phyloP scores from a whole-genome alignment of 805 yeast species.

The Helenozyma rhizophorensis region DNA sequence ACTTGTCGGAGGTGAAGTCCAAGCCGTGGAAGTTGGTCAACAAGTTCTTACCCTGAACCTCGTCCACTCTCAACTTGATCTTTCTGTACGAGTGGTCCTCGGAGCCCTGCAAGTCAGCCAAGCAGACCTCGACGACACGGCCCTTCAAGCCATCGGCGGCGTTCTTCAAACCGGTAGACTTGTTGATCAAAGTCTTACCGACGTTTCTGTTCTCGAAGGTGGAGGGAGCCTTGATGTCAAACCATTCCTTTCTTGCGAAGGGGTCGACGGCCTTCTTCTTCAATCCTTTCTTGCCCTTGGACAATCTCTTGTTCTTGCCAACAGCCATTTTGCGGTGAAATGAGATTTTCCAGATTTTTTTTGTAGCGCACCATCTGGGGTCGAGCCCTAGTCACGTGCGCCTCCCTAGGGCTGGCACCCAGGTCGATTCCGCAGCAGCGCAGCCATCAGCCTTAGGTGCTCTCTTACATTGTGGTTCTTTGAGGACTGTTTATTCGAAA shows the following conservation, averaged over 20 bases:
- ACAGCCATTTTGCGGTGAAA: constrained; percentile 68
- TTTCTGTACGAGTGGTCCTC: constrained; percentile 99
- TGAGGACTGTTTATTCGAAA: constrained; percentile 43
- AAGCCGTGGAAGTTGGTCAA: constrained; percentile 99
- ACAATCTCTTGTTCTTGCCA: constrained; percentile 87
- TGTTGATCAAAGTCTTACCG: constrained; percentile 98
- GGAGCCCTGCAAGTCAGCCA: constrained; percentile 97
- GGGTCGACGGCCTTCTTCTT: constrained; percentile 99
- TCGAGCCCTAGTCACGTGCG: constrained; percentile 12
- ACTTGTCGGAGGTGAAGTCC: constrained; percentile 96
- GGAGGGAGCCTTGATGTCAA: constrained; percentile 97
- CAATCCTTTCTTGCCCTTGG: constrained; percentile 91
- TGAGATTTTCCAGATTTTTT: no score
- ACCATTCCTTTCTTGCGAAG: constrained; percentile 99
- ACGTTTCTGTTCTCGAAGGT: constrained; percentile 98
- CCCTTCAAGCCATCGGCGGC: constrained; percentile 98
- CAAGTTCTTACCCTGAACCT: constrained; percentile 97
- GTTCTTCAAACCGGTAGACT: constrained; percentile 95
- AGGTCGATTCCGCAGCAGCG: no score
- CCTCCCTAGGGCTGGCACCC: constrained; percentile 5
- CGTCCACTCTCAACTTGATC: constrained; percentile 96
- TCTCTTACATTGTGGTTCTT: constrained; percentile 1
- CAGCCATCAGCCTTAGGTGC: constrained; percentile 1
- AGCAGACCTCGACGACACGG: constrained; percentile 91
- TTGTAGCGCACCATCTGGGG: constrained; percentile 1